Evolutionary conservation across 2,329 filamentous ascomycete genomes (phyloP), one percentile per base, ranked within the genome.

Genomic region (Neofusicoccum umdonicola): DNA sequence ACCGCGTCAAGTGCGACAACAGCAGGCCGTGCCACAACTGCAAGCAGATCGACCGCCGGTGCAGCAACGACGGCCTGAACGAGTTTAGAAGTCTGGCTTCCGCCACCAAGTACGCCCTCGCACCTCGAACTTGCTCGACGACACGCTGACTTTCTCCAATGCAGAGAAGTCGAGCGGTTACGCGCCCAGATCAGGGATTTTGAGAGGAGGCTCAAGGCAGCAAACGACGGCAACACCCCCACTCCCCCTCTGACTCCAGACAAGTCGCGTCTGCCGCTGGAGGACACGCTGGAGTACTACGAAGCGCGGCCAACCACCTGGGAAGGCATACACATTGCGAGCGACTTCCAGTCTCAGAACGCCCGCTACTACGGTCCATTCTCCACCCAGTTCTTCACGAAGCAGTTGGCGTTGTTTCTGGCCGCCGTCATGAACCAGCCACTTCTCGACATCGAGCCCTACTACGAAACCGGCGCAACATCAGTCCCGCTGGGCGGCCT

Each of bases 341-440:
- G 19, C 2, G 11, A 37, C 15, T 7, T 19, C 5, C 12, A n/a
- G 7, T 13, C 34, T 6, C 56, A 47, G 15, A 17, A 37, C 11
- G 12, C 42, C 15, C 42, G 48, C 22, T 60, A 60, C n/a, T 83
- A 80, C 68, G 82, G 81, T 2, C 75, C 79, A 0, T 76, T 80
- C 2, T 83, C 82, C 4, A 68, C 75, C 12, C 78, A 78, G 66
- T 83, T 80, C 70, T 83, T 82, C 68, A 78, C 82, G 60, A 72
- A 72, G 15, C 76, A 79, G 39, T 75, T 83, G 63, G 77, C 72
- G 13, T 66, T 68, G 6, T 81, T 76, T 66, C 68, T 83, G 12
- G 71, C 69, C 42, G 70, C 69, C 12, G 67, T 71, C 0, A 65
- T 80, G 4, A 73, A 78, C 37, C 73, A 77, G 57, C 64, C 71